A percentile compares a stretch with the other conserved stretches of the same genome.
phyloP scores from a whole-genome alignment of 2,329 filamentous ascomycete species.

The Phyllosticta ampelicida region DNA sequence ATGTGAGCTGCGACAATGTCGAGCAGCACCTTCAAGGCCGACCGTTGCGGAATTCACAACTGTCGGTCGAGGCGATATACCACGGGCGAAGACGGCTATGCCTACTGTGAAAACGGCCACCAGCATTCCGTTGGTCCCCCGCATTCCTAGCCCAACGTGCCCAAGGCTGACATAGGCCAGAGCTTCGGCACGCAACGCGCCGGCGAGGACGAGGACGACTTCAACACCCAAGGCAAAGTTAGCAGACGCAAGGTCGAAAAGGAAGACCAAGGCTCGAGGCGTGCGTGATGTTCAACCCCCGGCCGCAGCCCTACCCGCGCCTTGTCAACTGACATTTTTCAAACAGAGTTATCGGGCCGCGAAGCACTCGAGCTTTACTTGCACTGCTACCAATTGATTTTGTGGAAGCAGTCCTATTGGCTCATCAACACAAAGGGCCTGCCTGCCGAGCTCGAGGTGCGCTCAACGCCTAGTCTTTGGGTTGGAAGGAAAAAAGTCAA shows the following conservation, averaged over 20 bases:
- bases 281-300: slow-evolving; percentile 42
- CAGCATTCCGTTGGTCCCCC: slow-evolving; percentile 16
- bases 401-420: slow-evolving; percentile 71
- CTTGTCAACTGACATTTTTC: slow-evolving; percentile 38
- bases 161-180: neutral
- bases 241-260: slow-evolving; percentile 33
- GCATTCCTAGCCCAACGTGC: neutral
- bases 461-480: neutral
- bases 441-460: slow-evolving; percentile 61
- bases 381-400: slow-evolving; percentile 70
- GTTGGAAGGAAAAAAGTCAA: no score
- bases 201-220: slow-evolving; percentile 3
- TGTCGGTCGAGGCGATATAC: slow-evolving; percentile 57
- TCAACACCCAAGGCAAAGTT: neutral
- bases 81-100: slow-evolving; percentile 63
- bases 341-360: slow-evolving; percentile 46
- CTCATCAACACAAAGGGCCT: slow-evolving; percentile 57
- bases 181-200: neutral
- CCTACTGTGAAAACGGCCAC: slow-evolving; percentile 73
- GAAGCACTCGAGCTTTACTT: slow-evolving; percentile 69
- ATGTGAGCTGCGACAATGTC: neutral
- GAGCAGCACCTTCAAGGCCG: slow-evolving; percentile 16
- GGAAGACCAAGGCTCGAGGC: slow-evolving; percentile 45
- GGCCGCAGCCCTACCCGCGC: slow-evolving; percentile 10
- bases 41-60: slow-evolving; percentile 44